These are phyloP conservation scores for Podila clonocystis DNA, from an alignment of 192 early-diverging fungal genomes.

Conservation along the genomic window DNA sequence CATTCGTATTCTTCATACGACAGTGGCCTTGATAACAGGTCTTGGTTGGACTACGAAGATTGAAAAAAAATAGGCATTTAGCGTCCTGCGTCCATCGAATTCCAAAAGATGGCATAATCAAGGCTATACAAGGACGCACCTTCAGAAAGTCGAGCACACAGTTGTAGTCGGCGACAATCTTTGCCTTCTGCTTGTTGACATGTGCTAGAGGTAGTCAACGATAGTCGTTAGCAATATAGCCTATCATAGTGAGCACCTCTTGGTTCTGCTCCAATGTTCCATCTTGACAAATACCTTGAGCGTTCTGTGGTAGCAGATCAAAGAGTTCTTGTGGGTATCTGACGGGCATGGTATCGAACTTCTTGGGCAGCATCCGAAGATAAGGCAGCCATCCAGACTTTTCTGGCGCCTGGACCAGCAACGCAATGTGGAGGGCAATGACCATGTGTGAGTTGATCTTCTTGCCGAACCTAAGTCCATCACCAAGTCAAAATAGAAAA, in stretches of 20 bases:
- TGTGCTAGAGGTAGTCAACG: slow-evolving; percentile 33
- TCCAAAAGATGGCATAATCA: background rate
- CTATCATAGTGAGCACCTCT: too few relatives aligned
- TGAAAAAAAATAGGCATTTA: background rate
- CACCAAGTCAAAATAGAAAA: background rate
- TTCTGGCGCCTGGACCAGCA: slow-evolving; percentile 41
- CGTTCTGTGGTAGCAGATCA: slow-evolving; percentile 50
- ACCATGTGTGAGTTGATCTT: slow-evolving; percentile 59
- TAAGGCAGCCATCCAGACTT: slow-evolving; percentile 59
- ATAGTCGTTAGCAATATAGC: background rate
- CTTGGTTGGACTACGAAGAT: slow-evolving; percentile 14
- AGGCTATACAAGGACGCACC: background rate
- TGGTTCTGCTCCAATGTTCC: too few relatives aligned
- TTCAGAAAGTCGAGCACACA: slow-evolving; percentile 13
- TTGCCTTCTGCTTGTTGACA: slow-evolving; percentile 53
- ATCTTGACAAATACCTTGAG: slow-evolving; percentile 38
- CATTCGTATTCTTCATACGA: slow-evolving; percentile 58
- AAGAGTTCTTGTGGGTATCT: slow-evolving; percentile 47
- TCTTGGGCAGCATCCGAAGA: slow-evolving; percentile 57
- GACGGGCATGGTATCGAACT: slow-evolving; percentile 65
- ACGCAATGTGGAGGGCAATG: slow-evolving; percentile 57
- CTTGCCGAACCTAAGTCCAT: slow-evolving; percentile 23
- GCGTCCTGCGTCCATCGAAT: background rate
- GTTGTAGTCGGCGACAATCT: slow-evolving; percentile 59
- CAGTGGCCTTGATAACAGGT: slow-evolving; percentile 24